phyloP scores from a whole-genome alignment of 2,329 filamentous ascomycete species.

The Aspergillus sp. region DNA sequence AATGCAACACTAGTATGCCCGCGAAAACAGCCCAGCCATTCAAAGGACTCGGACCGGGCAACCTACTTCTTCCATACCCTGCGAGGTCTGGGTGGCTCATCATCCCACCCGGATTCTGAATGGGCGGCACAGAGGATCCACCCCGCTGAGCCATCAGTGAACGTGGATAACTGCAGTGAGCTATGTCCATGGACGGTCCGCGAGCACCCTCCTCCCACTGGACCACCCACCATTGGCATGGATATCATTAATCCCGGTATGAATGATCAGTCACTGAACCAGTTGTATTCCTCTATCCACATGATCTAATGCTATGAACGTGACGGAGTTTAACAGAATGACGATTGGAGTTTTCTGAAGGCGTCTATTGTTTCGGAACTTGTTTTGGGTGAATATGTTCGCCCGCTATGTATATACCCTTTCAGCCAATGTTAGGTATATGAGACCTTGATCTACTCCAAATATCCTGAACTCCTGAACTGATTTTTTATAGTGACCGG shows the following conservation, averaged over 20 bases:
- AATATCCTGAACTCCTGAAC: too few relatives aligned
- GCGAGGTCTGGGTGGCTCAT: constrained; percentile 26
- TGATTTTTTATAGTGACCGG: too few relatives aligned
- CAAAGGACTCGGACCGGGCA: constrained; percentile 18
- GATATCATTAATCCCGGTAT: constrained; percentile 29
- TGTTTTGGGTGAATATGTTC: too few relatives aligned
- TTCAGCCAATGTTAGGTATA: too few relatives aligned
- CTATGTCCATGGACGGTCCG: constrained; percentile 36
- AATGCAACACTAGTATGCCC: constrained; percentile 29
- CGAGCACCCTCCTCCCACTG: constrained; percentile 29
- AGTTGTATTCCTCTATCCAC: constrained; percentile 32
- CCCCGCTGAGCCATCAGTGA: constrained; percentile 28
- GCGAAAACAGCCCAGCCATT: constrained; percentile 26
- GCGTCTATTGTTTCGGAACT: too few relatives aligned
- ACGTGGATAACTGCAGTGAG: constrained; percentile 33
- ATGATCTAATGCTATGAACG: constrained; percentile 17
- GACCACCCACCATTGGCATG: constrained; percentile 27
- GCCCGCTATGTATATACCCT: too few relatives aligned
- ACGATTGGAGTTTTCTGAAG: background rate
- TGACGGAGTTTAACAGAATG: background rate
- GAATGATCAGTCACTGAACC: constrained; percentile 26
- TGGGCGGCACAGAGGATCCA: constrained; percentile 35
- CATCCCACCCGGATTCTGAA: constrained; percentile 20
- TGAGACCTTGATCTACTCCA: too few relatives aligned
- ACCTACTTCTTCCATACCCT: constrained; percentile 34